Evolutionary conservation across 2,329 filamentous ascomycete genomes (phyloP).

Genomic region (Ceratocystis colombiana): DNA sequence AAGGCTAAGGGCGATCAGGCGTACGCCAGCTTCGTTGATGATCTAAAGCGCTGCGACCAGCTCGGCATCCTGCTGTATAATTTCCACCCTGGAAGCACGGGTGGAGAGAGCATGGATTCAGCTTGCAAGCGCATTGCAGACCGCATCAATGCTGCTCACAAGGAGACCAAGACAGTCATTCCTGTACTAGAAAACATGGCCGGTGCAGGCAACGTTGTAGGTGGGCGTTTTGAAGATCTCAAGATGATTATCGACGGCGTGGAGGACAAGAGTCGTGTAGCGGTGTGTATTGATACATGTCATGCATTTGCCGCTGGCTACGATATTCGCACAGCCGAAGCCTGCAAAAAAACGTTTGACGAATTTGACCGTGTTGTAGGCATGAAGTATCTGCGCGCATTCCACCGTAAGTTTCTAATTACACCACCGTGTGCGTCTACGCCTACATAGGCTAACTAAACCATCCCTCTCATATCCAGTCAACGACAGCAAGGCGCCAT

Average conservation of each 20-base stretch:
- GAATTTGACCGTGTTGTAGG: constrained; percentile 73
- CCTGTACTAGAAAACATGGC: constrained; percentile 96
- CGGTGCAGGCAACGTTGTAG: constrained; percentile 76
- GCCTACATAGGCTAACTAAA: neutral
- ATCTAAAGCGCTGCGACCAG: constrained; percentile 71
- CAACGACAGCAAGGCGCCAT: constrained; percentile 90
- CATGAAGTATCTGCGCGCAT: constrained; percentile 64
- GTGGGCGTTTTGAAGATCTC: constrained; percentile 75
- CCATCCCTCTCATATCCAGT: constrained; percentile 37
- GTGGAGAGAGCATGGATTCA: constrained; percentile 50
- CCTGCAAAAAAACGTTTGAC: constrained; percentile 62
- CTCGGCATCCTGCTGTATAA: constrained; percentile 92
- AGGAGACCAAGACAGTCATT: constrained; percentile 62
- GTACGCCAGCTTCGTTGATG: constrained; percentile 76
- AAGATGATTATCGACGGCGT: constrained; percentile 71
- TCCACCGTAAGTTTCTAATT: constrained; percentile 48
- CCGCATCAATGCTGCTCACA: constrained; percentile 73
- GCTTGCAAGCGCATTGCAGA: constrained; percentile 70
- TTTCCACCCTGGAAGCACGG: constrained; percentile 85
- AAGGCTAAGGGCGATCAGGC: constrained; percentile 71
- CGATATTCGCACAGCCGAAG: constrained; percentile 65
- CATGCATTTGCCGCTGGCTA: constrained; percentile 93
- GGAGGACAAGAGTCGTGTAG: constrained; percentile 71
- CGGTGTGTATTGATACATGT: constrained; percentile 94
- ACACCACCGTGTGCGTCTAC: neutral